phyloP scores from a whole-genome alignment of 2,329 filamentous ascomycete species.

The Cercospora nicotianae region DNA sequence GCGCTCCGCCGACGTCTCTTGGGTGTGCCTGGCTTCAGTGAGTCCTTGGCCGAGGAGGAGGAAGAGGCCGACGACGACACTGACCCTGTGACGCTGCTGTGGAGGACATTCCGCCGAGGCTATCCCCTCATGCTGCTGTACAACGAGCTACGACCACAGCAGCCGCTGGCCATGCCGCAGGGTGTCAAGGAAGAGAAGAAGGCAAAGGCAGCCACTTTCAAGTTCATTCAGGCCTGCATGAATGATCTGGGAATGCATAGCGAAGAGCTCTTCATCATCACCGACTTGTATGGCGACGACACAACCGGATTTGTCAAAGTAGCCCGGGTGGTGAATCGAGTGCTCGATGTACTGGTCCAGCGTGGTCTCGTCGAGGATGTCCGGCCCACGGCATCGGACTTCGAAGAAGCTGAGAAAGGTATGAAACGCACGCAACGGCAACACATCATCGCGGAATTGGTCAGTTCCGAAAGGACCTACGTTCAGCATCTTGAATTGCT shows the following conservation, averaged over 20 bases:
- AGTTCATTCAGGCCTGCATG: conserved; percentile 87
- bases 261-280: conserved; percentile 86
- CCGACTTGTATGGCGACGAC: conserved; percentile 87
- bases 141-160: conserved; percentile 74
- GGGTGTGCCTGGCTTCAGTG: conserved; percentile 80
- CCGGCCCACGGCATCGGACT: conserved; percentile 55
- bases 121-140: conserved; percentile 85
- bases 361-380: conserved; percentile 68
- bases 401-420: conserved; percentile 47
- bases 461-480: conserved; percentile 95
- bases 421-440: conserved; percentile 70
- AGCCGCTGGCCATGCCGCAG: conserved; percentile 55
- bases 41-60: conserved; percentile 70
- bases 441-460: conserved; percentile 85
- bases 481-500: conserved; percentile 95
- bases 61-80: conserved; percentile 66
- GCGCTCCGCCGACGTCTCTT: conserved; percentile 77
- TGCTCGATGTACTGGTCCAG: conserved; percentile 81
- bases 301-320: conserved; percentile 98
- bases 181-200: conserved; percentile 67
- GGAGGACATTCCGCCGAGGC: conserved; percentile 81
- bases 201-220: conserved; percentile 85
- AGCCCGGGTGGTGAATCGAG: conserved; percentile 85
- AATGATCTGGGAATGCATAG: conserved; percentile 76
- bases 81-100: conserved; percentile 86